Base-by-base conservation (phyloP, 2,329 filamentous ascomycete species). In the Pyricularia sp. region DNA sequence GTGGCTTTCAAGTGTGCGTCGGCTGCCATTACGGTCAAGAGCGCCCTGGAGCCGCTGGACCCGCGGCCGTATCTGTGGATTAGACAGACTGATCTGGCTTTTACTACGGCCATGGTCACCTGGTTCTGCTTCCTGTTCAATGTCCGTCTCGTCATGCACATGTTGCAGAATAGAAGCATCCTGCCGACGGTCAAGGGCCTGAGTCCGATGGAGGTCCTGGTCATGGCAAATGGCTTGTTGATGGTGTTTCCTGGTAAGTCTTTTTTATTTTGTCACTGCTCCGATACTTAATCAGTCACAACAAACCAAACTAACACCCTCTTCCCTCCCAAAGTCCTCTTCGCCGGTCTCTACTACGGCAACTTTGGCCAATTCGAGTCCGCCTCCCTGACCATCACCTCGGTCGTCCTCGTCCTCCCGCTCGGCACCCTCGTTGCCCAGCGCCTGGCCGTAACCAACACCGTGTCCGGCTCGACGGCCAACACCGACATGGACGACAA, bases 71-170 rank as follows among this genome's bases (percentile, higher is more conserved):
- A 72, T 73, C n/a, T 75, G 72, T 82, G 80, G 79, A 72, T 83
- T 10, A 75, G 78, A 2, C 72, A 81, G 67, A 74, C 76, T 33
- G 79, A 79, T 31, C 74, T 79, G 11, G 72, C 65, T n/a, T 70
- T 78, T 50, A 72, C 73, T 65, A 74, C 76, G 6, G 69, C 75
- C 0, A 75, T 73, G 25, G 74, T 79, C 69, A 76, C 72, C 70
- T 87, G 83, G 81, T 87, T 85, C 77, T 86, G 84, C 72, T 81
- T 82, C 58, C 72, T 87, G 50, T 88, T 88, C 77, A 85, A 85
- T 73, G 71, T 80, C 69, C 82, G 85, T 69, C 78, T 87, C 11
- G 74, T 82, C 66, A 72, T 77, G 25, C 85, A 87, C 73, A 78
- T 87, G 70, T 75, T 80, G 63, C 74, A 76, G 10, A 83, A 83